Percentiles rank a stretch among this genome's conserved stretches.
Conservation (phyloP, 75 land plant species). For the Sequoia sempervirens region DNA sequence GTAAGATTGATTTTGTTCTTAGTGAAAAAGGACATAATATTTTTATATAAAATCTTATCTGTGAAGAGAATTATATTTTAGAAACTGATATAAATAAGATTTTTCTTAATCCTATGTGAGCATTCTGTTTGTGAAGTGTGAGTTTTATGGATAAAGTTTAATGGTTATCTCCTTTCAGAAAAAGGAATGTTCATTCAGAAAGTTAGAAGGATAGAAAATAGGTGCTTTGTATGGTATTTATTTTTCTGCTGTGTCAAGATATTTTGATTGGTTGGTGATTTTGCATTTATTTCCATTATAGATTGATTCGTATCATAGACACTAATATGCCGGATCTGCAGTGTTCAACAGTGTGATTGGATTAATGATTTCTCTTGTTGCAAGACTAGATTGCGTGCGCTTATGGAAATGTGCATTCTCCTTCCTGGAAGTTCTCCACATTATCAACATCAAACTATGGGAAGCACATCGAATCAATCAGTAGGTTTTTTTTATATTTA, state of each 20-base stretch:
- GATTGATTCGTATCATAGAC: not conserved
- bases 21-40: not conserved
- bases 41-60: not conserved
- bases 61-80: not conserved
- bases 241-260: not conserved
- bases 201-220: not conserved
- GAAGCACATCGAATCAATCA: constrained; percentile 14
- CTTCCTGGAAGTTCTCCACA: constrained; percentile 64
- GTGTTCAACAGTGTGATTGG: not conserved
- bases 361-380: constrained; percentile 8
- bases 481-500: not conserved
- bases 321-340: not conserved
- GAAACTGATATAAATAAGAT: not conserved
- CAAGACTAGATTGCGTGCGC: constrained; percentile 60
- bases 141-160: not conserved
- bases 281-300: not conserved
- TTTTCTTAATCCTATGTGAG: not conserved
- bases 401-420: constrained; percentile 92
- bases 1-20: not conserved
- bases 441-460: constrained; percentile 13
- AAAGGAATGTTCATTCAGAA: not conserved
- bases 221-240: not conserved
- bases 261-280: not conserved
- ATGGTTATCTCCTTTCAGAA: not conserved
- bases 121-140: not conserved